Evolutionary conservation across 2,329 filamentous ascomycete species (phyloP).

Genomic region (Fusarium sp.): DNA sequence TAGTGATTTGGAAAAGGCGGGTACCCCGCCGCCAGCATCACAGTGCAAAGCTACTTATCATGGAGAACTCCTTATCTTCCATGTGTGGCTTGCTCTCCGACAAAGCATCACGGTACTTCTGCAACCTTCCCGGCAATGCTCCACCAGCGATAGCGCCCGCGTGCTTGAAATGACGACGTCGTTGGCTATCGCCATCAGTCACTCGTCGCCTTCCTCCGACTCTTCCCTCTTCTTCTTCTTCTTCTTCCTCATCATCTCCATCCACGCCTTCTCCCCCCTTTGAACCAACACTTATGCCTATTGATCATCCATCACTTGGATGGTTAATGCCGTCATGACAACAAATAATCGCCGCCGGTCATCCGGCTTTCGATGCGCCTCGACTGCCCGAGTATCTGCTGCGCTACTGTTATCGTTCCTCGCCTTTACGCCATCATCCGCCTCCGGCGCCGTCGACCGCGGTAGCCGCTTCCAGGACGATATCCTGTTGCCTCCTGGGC

Average conservation of each 20-base stretch:
- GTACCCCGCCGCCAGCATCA: background rate
- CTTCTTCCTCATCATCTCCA: conserved; percentile 10
- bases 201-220: conserved; percentile 27
- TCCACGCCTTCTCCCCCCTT: background rate
- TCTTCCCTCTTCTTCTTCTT: conserved; percentile 12
- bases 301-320: conserved; percentile 1
- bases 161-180: conserved; percentile 44
- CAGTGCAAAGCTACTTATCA: background rate
- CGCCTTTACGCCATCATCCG: conserved; percentile 60
- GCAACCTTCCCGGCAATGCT: conserved; percentile 21
- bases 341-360: conserved; percentile 25
- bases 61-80: background rate
- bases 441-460: conserved; percentile 43
- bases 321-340: conserved; percentile 37
- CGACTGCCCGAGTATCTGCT: conserved; percentile 69
- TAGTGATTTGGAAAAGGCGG: background rate
- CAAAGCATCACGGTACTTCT: conserved; percentile 9
- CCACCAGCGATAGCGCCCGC: conserved; percentile 39
- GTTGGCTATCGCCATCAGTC: conserved; percentile 35
- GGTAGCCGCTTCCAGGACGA: conserved; percentile 53
- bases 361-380: conserved; percentile 54
- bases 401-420: conserved; percentile 71
- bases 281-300: conserved; percentile 8
- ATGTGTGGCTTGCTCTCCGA: background rate
- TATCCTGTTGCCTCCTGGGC: conserved; percentile 53